These are phyloP conservation scores for Ceratobasidium sp. DNA, from an alignment of 1,284 basidiomycete species.

Conservation along the genomic window DNA sequence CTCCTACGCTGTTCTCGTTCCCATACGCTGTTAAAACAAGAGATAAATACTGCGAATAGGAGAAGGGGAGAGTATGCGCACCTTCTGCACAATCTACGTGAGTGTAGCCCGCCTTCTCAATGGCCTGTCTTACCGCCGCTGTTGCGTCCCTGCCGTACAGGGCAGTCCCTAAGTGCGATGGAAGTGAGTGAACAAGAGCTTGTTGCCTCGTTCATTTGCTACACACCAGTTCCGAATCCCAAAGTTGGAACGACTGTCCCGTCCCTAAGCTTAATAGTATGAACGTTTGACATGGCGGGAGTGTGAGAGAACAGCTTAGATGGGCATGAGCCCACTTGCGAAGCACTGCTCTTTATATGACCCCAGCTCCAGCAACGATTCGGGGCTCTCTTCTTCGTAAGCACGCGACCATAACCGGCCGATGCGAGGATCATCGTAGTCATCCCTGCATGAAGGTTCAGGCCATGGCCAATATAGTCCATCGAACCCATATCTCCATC, in stretches of 20 bases:
- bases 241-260: conserved; percentile 31
- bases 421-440: background rate
- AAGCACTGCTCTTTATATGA: conserved; percentile 29
- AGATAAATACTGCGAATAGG: background rate
- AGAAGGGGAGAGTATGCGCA: background rate
- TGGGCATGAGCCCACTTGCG: background rate
- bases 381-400: conserved; percentile 21
- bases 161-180: conserved; percentile 12
- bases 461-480: conserved; percentile 5
- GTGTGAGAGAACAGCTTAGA: background rate
- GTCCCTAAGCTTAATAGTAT: conserved; percentile 29
- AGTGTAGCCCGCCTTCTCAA: conserved; percentile 38
- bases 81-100: conserved; percentile 45
- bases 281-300: conserved; percentile 20
- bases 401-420: background rate
- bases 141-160: conserved; percentile 24
- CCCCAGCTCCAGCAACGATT: conserved; percentile 7
- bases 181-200: background rate
- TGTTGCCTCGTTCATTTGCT: background rate
- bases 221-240: conserved; percentile 27
- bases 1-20: conserved; percentile 42
- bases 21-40: conserved; percentile 36
- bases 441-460: background rate
- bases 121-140: conserved; percentile 26
- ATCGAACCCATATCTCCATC: conserved; percentile 13